A percentile compares a stretch with the other conserved stretches of the same genome.
phyloP scores from a whole-genome alignment of 1,284 basidiomycete genomes.

The Ganoderma sinense region DNA sequence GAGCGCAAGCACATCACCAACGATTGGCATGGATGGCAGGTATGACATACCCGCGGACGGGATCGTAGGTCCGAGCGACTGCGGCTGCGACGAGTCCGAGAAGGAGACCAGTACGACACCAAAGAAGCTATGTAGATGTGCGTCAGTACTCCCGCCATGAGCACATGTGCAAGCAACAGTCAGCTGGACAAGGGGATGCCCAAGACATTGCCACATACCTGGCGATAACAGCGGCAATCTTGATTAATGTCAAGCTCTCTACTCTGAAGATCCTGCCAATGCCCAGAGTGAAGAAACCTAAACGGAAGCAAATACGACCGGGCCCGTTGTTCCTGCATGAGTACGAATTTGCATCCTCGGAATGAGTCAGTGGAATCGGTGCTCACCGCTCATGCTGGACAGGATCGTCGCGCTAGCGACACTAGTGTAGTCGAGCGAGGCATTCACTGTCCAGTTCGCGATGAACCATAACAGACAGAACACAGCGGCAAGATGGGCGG shows the following conservation, averaged over 20 bases:
- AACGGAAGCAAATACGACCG: not conserved
- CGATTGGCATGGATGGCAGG: conserved; percentile 43
- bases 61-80: conserved; percentile 20
- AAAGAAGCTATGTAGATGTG: conserved; percentile 64
- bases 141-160: conserved; percentile 3
- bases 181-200: not conserved
- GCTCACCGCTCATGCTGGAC: conserved; percentile 87
- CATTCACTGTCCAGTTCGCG: conserved; percentile 91
- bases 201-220: conserved; percentile 60
- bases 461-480: conserved; percentile 92
- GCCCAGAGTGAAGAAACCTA: conserved; percentile 94
- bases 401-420: conserved; percentile 93
- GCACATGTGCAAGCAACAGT: not conserved
- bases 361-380: not conserved
- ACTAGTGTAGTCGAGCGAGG: conserved; percentile 83
- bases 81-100: conserved; percentile 66
- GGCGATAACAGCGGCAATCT: conserved; percentile 82
- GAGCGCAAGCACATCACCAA: conserved; percentile 85
- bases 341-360: not conserved
- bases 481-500: conserved; percentile 75
- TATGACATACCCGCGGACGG: conserved; percentile 19
- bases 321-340: not conserved
- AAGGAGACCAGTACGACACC: conserved; percentile 90
- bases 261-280: conserved; percentile 88
- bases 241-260: conserved; percentile 79